A percentile compares a stretch with the other conserved stretches of the same genome.
These are phyloP conservation scores for Circinella minor DNA, from an alignment of 371 early-diverging fungal species.

Conservation along the genomic window DNA sequence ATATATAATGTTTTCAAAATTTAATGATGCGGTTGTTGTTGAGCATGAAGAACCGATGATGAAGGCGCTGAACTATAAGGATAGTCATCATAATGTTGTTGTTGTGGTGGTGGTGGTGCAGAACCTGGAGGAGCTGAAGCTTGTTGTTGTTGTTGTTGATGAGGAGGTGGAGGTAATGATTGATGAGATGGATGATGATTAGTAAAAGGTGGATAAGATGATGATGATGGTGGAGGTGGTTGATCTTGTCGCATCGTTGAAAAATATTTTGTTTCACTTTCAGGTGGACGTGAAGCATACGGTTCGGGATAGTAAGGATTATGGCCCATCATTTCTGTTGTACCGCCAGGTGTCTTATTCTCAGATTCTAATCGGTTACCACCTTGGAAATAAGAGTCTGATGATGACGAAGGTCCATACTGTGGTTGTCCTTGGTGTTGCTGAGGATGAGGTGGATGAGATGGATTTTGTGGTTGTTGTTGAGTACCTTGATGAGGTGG, in stretches of 20 bases:
- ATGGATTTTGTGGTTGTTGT: slow-evolving; percentile 11
- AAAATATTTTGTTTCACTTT: background rate
- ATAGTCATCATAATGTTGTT: slow-evolving; percentile 3
- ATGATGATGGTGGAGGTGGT: background rate
- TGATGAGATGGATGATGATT: background rate
- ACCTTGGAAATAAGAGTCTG: slow-evolving; percentile 9
- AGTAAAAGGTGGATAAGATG: background rate
- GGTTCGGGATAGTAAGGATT: background rate
- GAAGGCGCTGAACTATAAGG: slow-evolving; percentile 7
- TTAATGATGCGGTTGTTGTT: slow-evolving; percentile 6
- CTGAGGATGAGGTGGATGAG: slow-evolving; percentile 3
- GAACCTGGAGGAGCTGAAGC: background rate
- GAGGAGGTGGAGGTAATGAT: background rate
- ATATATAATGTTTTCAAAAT: background rate
- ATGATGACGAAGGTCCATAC: slow-evolving; percentile 6
- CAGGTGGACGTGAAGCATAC: background rate
- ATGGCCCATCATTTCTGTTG: background rate
- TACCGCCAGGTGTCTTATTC: background rate
- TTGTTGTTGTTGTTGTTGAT: background rate
- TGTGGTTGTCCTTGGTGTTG: slow-evolving; percentile 7
- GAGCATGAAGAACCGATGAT: slow-evolving; percentile 4
- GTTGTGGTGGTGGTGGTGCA: background rate
- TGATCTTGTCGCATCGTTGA: slow-evolving; percentile 1
- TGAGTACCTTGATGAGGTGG: slow-evolving; percentile 20
- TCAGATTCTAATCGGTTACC: background rate